Evolutionary conservation across 225 moss, liverwort and hornwort species (phyloP), one percentile per base, ranked within the genome.

Genomic region (Physcomitrium patens): DNA sequence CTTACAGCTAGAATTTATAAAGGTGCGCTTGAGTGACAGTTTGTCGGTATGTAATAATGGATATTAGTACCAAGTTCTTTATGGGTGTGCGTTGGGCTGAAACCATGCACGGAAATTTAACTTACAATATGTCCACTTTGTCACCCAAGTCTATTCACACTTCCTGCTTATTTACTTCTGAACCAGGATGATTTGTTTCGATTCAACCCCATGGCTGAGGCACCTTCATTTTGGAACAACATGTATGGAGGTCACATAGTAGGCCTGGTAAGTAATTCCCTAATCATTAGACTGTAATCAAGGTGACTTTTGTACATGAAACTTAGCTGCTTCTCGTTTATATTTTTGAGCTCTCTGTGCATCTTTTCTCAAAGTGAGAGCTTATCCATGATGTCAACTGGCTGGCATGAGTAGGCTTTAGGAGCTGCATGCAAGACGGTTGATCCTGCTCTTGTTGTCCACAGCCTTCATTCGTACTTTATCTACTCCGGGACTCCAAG

Each of bases 401-500:
- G 46, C 61, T 53, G 62, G 49, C 48, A 20, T 68, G 18, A 24
- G 14, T 70, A 91, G 89, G 91, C 85, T 27, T 81, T 89, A 65
- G 77, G 63, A 73, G 89, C 89, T 68, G 89, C 91, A 20, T 77
- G 74, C 71, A 87, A 81, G 81, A 82, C 89, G 20, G 89, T 89
- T 55, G 47, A 80, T 64, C 53, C 78, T 43, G 81, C 74, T 31
- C 79, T 78, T 47, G 59, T 78, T 41, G 77, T 82, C 62, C 83
- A 91, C 68, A 91, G 89, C 51, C 79, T 89, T 18, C 91, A 91
- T 75, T 87, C 78, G 5, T 87, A 91, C 73, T 91, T 91, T 54
- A 42, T 89, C 64, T 81, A 52, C 61, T 37, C 79, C 22, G 89
- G 85, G 74, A 77, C 68, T 49, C 60, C 80, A 45, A 52, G 71